phyloP scores from a whole-genome alignment of 306 rosid genomes.

The Citrullus colocynthis region DNA sequence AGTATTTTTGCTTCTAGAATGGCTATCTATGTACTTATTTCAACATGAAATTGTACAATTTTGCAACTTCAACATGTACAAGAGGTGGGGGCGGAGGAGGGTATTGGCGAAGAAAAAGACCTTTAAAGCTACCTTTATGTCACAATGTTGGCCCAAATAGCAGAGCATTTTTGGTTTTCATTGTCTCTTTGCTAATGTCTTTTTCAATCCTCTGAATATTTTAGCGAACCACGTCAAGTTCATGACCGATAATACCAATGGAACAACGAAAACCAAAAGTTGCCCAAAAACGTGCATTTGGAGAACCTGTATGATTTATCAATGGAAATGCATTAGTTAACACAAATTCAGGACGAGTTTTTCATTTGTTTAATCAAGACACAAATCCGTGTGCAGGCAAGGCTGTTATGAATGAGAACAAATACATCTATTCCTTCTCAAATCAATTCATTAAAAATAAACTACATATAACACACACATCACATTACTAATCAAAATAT shows the following conservation, averaged over 20 bases:
- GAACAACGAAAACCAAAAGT: slow-evolving; percentile 52
- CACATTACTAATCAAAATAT: neutral
- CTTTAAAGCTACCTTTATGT: neutral
- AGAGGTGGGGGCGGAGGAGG: neutral
- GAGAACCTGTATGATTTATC: slow-evolving; percentile 39
- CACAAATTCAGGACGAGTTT: neutral
- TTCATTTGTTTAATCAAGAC: neutral
- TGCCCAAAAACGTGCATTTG: slow-evolving; percentile 49
- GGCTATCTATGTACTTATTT: neutral
- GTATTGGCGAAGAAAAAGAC: no score
- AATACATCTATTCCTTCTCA: neutral
- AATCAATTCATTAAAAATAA: neutral
- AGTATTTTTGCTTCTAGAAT: neutral
- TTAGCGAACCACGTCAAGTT: slow-evolving; percentile 85
- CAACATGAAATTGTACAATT: neutral
- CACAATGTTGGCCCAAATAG: neutral
- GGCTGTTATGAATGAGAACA: neutral
- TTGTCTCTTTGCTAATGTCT: slow-evolving; percentile 67
- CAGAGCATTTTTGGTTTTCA: neutral
- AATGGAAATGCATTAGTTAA: neutral
- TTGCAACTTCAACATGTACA: neutral
- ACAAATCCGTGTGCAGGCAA: neutral
- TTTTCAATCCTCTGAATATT: slow-evolving; percentile 71
- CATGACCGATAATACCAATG: slow-evolving; percentile 52
- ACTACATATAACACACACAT: neutral